A percentile compares a stretch with the other conserved stretches of the same genome.
Evolutionary conservation across 2,329 filamentous ascomycete genomes (phyloP).

Genomic region (Hypoxylon sp.): DNA sequence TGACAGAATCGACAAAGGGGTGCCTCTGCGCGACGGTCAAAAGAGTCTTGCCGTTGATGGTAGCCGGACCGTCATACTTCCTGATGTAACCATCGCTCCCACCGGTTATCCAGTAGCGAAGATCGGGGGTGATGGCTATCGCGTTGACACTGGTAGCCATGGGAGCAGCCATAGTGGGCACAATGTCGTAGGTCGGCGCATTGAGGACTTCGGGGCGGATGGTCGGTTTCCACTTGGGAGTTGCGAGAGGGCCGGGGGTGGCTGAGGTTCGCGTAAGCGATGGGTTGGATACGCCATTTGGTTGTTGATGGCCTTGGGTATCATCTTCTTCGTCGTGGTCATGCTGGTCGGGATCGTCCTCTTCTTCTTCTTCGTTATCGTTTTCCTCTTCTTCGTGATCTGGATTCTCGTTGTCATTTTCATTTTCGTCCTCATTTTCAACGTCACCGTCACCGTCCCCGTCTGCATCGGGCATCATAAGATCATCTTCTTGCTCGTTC

Average conservation of each 20-base stretch:
- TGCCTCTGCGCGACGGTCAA: slow-evolving; percentile 95
- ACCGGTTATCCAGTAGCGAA: slow-evolving; percentile 94
- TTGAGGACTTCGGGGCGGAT: slow-evolving; percentile 81
- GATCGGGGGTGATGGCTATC: slow-evolving; percentile 88
- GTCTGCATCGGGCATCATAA: slow-evolving; percentile 44
- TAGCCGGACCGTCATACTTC: slow-evolving; percentile 95
- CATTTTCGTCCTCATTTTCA: slow-evolving; percentile 47
- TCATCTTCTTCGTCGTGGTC: slow-evolving; percentile 50
- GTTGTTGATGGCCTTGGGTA: slow-evolving; percentile 33
- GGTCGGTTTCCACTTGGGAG: slow-evolving; percentile 61
- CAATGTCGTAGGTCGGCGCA: slow-evolving; percentile 88
- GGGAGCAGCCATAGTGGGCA: slow-evolving; percentile 95
- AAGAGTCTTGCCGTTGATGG: slow-evolving; percentile 92
- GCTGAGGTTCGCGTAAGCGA: slow-evolving; percentile 45
- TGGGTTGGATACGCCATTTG: slow-evolving; percentile 29
- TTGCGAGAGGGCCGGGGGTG: slow-evolving; percentile 43
- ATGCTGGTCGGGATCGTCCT: slow-evolving; percentile 48
- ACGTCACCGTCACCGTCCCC: slow-evolving; percentile 48
- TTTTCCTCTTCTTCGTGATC: slow-evolving; percentile 49
- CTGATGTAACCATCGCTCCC: slow-evolving; percentile 95
- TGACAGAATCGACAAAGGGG: slow-evolving; percentile 96
- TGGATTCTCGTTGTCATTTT: slow-evolving; percentile 51
- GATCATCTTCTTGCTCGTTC: slow-evolving; percentile 55
- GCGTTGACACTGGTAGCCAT: slow-evolving; percentile 96
- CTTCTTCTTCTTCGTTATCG: slow-evolving; percentile 49